Evolutionary conservation across 176 grass and related monocot genomes (phyloP).

Genomic region (Zizania latifolia): DNA sequence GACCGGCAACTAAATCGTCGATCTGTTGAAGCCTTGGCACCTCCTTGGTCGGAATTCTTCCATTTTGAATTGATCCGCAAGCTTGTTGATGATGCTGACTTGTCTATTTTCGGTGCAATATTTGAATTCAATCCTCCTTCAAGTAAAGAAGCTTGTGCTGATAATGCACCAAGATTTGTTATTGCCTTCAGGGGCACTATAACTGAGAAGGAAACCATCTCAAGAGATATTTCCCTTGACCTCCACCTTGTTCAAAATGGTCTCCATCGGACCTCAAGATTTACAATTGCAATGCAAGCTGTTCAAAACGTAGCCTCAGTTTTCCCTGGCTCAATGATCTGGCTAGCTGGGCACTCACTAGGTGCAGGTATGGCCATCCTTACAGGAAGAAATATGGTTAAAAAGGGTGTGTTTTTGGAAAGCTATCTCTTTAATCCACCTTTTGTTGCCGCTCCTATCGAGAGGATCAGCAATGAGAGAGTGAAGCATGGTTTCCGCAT

Average conservation of each 20-base stretch:
- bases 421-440: conserved; percentile 94
- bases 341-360: conserved; percentile 77
- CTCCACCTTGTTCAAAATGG: conserved; percentile 69
- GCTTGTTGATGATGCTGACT: conserved; percentile 82
- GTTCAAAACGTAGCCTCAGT: conserved; percentile 58
- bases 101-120: conserved; percentile 80
- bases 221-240: conserved; percentile 68
- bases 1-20: conserved; percentile 67
- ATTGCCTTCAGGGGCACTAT: conserved; percentile 93
- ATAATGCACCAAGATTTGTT: conserved; percentile 71
- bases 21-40: conserved; percentile 46
- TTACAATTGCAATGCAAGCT: conserved; percentile 88
- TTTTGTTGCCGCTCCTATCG: conserved; percentile 72
- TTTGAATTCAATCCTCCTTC: conserved; percentile 68
- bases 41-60: conserved; percentile 91
- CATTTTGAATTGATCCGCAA: conserved; percentile 70
- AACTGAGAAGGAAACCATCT: conserved; percentile 69
- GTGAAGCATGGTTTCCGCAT: conserved; percentile 87
- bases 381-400: conserved; percentile 90
- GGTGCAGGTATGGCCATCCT: conserved; percentile 75
- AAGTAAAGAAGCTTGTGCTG: conserved; percentile 28
- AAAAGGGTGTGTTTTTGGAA: conserved; percentile 54
- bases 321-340: conserved; percentile 56
- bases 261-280: conserved; percentile 75
- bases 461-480: conserved; percentile 72